Conservation (phyloP, 768 basidiomycete species). For the Trametes maxima region DNA sequence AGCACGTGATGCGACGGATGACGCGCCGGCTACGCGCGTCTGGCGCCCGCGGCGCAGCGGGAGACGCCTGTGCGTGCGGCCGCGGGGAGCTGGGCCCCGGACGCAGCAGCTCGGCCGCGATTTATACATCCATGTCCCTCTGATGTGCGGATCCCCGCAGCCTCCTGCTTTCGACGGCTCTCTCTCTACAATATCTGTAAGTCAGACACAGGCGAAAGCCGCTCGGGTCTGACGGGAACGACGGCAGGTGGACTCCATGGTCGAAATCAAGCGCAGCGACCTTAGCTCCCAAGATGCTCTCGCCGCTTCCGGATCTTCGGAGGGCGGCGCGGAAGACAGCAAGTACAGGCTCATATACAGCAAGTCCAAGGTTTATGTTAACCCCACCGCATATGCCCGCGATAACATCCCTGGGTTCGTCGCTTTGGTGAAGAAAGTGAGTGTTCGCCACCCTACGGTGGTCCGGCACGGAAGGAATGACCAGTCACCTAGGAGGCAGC, state of each 20-base stretch:
- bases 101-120: slow-evolving; percentile 16
- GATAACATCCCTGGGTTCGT: slow-evolving; percentile 97
- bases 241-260: slow-evolving; percentile 34
- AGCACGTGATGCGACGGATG: slow-evolving; percentile 23
- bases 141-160: slow-evolving; percentile 25
- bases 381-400: slow-evolving; percentile 87
- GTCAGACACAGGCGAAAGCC: background rate
- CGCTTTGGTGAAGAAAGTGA: slow-evolving; percentile 84
- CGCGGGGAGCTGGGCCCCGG: slow-evolving; percentile 3
- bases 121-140: slow-evolving; percentile 21
- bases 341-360: slow-evolving; percentile 80
- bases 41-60: slow-evolving; percentile 22
- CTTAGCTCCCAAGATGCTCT: slow-evolving; percentile 10
- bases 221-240: background rate
- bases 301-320: slow-evolving; percentile 17
- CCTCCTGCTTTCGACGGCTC: slow-evolving; percentile 37
- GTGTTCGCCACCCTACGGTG: slow-evolving; percentile 30
- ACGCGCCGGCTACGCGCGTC: slow-evolving; percentile 20
- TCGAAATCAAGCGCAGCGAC: slow-evolving; percentile 32
- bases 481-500: slow-evolving; percentile 58
- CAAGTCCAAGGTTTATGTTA: slow-evolving; percentile 94
- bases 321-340: slow-evolving; percentile 39
- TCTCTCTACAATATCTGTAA: slow-evolving; percentile 45
- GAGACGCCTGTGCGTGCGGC: background rate
- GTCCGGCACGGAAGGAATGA: slow-evolving; percentile 15